These are phyloP conservation scores for Didymella sp. DNA, from an alignment of 2,329 filamentous ascomycete genomes.

Conservation along the genomic window DNA sequence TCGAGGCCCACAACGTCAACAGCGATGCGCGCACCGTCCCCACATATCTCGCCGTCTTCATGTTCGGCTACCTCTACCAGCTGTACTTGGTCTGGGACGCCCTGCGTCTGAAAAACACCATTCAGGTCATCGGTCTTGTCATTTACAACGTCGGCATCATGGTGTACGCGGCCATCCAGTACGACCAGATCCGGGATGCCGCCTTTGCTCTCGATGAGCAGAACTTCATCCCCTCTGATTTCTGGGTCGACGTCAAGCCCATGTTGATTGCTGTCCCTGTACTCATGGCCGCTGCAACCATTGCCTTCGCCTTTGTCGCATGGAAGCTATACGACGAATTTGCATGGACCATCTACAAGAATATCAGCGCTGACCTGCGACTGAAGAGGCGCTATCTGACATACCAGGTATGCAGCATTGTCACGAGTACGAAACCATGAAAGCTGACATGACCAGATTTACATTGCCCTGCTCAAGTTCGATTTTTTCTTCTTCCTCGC, in stretches of 20 bases:
- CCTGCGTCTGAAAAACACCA: conserved; percentile 93
- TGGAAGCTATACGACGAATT: conserved; percentile 99
- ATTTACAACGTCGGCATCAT: conserved; percentile 90
- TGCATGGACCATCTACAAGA: conserved; percentile 99
- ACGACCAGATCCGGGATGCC: conserved; percentile 84
- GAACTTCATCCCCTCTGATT: conserved; percentile 57
- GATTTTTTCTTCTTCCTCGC: conserved; percentile 99
- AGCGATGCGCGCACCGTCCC: conserved; percentile 73
- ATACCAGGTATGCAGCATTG: conserved; percentile 73
- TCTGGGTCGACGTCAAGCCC: conserved; percentile 75
- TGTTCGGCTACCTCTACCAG: conserved; percentile 95
- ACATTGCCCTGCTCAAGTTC: conserved; percentile 96
- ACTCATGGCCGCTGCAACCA: conserved; percentile 77
- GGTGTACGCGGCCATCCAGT: conserved; percentile 91
- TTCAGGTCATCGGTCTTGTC: conserved; percentile 95
- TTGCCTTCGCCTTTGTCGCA: conserved; percentile 76
- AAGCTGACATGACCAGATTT: conserved; percentile 69
- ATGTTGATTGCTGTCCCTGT: conserved; percentile 85
- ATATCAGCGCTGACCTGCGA: conserved; percentile 94
- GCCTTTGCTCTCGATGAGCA: conserved; percentile 61
- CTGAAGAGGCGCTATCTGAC: conserved; percentile 97
- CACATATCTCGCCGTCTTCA: conserved; percentile 94
- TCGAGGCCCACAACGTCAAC: conserved; percentile 49
- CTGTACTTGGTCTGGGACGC: conserved; percentile 92
- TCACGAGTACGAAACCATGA: background rate